Percentiles rank a stretch among this genome's conserved stretches.
Conservation (phyloP, 176 grass and related monocot genomes). For the Carex pumila region DNA sequence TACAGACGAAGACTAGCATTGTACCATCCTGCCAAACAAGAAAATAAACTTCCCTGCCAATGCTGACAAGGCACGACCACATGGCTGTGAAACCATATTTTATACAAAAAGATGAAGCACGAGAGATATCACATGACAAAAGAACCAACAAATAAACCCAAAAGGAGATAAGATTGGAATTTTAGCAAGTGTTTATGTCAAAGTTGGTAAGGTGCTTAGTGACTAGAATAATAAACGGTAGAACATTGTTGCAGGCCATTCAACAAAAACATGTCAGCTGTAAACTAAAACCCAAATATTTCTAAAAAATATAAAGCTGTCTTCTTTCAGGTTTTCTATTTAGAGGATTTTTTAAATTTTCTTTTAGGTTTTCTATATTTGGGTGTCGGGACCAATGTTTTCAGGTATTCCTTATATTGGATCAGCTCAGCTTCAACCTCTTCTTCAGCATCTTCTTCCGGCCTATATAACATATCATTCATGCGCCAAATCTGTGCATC, state of each 20-base stretch:
- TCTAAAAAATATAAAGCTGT: neutral
- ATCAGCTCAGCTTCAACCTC: too few relatives aligned
- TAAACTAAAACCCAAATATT: neutral
- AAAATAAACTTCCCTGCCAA: neutral
- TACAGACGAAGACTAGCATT: too few relatives aligned
- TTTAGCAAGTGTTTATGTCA: neutral
- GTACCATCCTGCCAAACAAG: neutral
- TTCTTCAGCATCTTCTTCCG: too few relatives aligned
- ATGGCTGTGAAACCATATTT: neutral
- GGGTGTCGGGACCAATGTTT: too few relatives aligned
- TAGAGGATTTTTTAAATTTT: slow-evolving; percentile 3
- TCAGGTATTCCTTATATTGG: slow-evolving; percentile 16
- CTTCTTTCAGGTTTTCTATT: neutral
- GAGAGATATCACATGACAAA: neutral
- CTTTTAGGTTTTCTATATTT: slow-evolving; percentile 66
- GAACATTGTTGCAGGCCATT: too few relatives aligned
- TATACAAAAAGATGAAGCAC: neutral
- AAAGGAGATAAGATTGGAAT: neutral
- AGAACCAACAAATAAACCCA: neutral
- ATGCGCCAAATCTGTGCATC: too few relatives aligned
- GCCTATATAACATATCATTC: too few relatives aligned
- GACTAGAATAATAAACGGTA: neutral
- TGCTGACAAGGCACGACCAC: neutral
- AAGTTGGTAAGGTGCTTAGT: neutral
- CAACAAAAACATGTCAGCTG: too few relatives aligned